Percentiles rank a stretch among this genome's conserved stretches.
Conservation (phyloP, 140 eudicot species). For the Oenanthe javanica region DNA sequence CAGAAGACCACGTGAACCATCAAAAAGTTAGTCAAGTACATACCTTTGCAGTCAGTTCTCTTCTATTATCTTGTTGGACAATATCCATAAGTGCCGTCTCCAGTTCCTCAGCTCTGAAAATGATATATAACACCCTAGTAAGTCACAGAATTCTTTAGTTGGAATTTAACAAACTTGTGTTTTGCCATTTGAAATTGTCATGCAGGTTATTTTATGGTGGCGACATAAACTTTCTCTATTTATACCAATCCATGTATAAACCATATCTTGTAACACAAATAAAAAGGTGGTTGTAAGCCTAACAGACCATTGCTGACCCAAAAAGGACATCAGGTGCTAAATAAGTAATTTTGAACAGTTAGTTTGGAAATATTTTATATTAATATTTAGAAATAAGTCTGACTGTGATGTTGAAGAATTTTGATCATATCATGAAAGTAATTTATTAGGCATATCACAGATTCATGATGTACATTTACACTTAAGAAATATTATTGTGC, state of each 20-base stretch:
- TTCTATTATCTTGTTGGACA: conserved; percentile 77
- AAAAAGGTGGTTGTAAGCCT: background rate
- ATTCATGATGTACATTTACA: background rate
- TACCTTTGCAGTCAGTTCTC: conserved; percentile 78
- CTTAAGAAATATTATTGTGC: background rate
- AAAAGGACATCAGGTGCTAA: background rate
- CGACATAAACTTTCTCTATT: background rate
- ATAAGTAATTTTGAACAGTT: background rate
- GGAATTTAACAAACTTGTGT: background rate
- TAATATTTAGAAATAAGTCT: background rate
- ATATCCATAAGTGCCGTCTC: conserved; percentile 89
- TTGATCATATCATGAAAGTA: background rate
- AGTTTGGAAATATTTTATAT: background rate
- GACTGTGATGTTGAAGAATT: background rate
- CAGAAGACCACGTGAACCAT: conserved; percentile 7
- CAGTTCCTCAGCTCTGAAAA: conserved; percentile 80
- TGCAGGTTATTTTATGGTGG: background rate
- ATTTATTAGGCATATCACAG: background rate
- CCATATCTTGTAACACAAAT: background rate
- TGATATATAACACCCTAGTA: conserved; percentile 8
- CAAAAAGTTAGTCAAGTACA: background rate
- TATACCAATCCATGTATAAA: background rate
- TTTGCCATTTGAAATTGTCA: background rate
- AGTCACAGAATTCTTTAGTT: conserved; percentile 13
- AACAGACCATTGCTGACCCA: background rate